phyloP scores from a whole-genome alignment of 345 rosid genomes.

The Euphorbia lathyris region DNA sequence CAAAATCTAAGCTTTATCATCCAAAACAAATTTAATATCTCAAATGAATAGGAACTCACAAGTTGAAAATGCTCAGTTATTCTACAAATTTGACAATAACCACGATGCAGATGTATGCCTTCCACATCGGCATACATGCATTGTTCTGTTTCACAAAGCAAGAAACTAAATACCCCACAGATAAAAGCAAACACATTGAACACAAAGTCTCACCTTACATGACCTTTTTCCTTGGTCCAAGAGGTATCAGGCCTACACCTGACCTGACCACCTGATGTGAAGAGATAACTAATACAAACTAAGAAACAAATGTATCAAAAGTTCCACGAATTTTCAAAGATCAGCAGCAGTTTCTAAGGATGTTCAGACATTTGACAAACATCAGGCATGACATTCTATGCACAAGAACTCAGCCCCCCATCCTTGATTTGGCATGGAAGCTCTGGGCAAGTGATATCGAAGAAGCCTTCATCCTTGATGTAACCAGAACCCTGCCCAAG shows the following conservation, averaged over 20 bases:
- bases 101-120: slow-evolving; percentile 16
- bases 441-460: slow-evolving; percentile 32
- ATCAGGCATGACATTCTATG: slow-evolving; percentile 87
- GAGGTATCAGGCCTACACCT: slow-evolving; percentile 12
- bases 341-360: slow-evolving; percentile 33
- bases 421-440: slow-evolving; percentile 43
- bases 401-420: slow-evolving; percentile 60
- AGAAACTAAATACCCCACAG: slow-evolving; percentile 20
- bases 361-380: slow-evolving; percentile 67
- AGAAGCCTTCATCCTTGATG: slow-evolving; percentile 43
- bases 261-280: slow-evolving; percentile 15
- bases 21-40: slow-evolving; percentile 9
- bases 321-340: slow-evolving; percentile 17
- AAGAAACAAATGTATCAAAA: slow-evolving; percentile 1
- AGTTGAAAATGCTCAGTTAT: slow-evolving; percentile 19
- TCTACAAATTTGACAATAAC: slow-evolving; percentile 18
- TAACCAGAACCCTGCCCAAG: slow-evolving; percentile 52
- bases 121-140: slow-evolving; percentile 22
- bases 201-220: slow-evolving; percentile 8
- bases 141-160: slow-evolving; percentile 6
- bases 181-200: slow-evolving; percentile 17
- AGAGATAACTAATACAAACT: slow-evolving; percentile 18
- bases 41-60: slow-evolving; percentile 9
- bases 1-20: neutral
- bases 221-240: slow-evolving; percentile 16